Conservation (phyloP, 2,329 filamentous ascomycete species). For the Penicillium sp. region DNA sequence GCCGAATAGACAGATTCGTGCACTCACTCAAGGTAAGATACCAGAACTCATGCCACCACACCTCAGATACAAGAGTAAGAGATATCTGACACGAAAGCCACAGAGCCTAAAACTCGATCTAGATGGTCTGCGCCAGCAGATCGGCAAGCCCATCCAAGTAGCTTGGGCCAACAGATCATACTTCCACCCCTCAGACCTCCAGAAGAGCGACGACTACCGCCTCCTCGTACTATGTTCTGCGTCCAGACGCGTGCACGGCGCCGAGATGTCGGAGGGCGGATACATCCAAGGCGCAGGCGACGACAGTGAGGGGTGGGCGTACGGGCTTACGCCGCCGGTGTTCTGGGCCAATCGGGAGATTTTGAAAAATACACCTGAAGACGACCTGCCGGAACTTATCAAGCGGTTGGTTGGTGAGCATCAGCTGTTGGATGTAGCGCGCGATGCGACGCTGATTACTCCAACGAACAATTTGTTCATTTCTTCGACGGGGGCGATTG, state of each 20-base stretch:
- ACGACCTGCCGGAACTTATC: constrained; percentile 60
- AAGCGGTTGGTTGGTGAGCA: constrained; percentile 41
- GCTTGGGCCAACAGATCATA: constrained; percentile 78
- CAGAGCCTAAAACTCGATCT: constrained; percentile 64
- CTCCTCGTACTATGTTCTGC: constrained; percentile 84
- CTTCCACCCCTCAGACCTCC: constrained; percentile 49
- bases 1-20: constrained; percentile 60
- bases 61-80: constrained; percentile 10
- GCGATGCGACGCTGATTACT: constrained; percentile 35
- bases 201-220: constrained; percentile 58
- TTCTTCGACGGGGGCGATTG: constrained; percentile 31
- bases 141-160: constrained; percentile 73
- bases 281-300: constrained; percentile 96
- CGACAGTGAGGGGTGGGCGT: constrained; percentile 91
- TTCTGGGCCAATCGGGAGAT: constrained; percentile 73
- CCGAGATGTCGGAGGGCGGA: constrained; percentile 68
- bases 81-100: constrained; percentile 24
- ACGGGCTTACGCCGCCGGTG: constrained; percentile 71
- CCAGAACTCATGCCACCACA: background rate
- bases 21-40: constrained; percentile 47
- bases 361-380: constrained; percentile 67
- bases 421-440: constrained; percentile 17
- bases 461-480: constrained; percentile 43
- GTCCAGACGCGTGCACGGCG: constrained; percentile 69
- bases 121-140: constrained; percentile 52